Evolutionary conservation across 768 basidiomycete genomes (phyloP), one percentile per base, ranked within the genome.

Genomic region (Leucocoprinus birnbaumii): DNA sequence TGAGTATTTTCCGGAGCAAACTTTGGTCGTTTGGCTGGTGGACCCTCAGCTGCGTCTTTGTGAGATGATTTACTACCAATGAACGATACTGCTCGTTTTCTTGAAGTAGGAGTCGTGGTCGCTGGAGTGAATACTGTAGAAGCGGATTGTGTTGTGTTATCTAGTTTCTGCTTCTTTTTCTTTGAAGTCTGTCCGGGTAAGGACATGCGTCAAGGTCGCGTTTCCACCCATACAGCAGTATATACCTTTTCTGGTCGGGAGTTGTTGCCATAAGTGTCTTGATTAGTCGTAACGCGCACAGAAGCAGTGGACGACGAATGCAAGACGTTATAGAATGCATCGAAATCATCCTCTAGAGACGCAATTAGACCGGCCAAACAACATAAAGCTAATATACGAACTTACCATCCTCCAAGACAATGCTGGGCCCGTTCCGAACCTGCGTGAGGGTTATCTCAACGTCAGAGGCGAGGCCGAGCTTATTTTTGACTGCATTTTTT

Each of bases 331-430:
- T 71, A 68, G 66, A 91, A 89, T 1, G 88, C 89, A 51, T 86
- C 84, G 58, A 90, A 91, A 66, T 92, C 90, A 37, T 87, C 89
- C 42, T 89, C 90, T 92, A 59, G 3, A 9, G 58, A 40, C 55
- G 46, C 38, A 38, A 34, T 44, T 37, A 52, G 18, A 22, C 11
- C 8, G 13, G n/a, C 11, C 11, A 49, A 54, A 49, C 48, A 48
- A 43, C 19, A 25, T 34, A 31, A 44, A 45, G 50, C 46, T 51
- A 14, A 50, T 21, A 50, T 27, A 16, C 34, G 18, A 14, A 66
- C 75, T 58, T 61, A 89, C 91, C 87, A 64, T 92, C 89, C 34
- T 89, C 89, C n/a, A 93, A 74, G 64, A 87, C 87, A 21, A 91
- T 77, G 13, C 66, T 63, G 55, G 70, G 71, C 7, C 73, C 79